A percentile compares a stretch with the other conserved stretches of the same genome.
Conservation (phyloP, 148 eudicot genomes). For the Pharnaceum exiguum region DNA sequence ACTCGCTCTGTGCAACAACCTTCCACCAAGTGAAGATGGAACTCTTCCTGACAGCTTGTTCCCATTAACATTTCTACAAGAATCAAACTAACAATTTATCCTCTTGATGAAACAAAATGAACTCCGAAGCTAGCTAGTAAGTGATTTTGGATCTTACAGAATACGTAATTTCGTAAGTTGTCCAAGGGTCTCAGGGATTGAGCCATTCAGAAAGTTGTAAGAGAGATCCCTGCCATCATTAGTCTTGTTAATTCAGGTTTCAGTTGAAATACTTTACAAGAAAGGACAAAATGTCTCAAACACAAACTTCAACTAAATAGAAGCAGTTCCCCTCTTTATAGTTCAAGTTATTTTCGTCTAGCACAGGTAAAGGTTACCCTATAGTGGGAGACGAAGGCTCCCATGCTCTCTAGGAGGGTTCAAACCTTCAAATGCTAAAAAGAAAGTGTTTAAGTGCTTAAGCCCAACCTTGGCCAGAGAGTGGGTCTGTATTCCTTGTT, state of each 20-base stretch:
- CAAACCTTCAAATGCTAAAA: too few relatives aligned
- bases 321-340: too few relatives aligned
- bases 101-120: background rate
- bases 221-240: constrained; percentile 80
- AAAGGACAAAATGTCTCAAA: background rate
- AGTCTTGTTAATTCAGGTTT: background rate
- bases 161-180: constrained; percentile 54
- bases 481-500: too few relatives aligned
- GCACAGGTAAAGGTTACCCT: too few relatives aligned
- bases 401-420: too few relatives aligned
- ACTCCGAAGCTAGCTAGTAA: background rate
- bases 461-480: too few relatives aligned
- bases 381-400: too few relatives aligned
- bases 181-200: constrained; percentile 91
- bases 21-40: constrained; percentile 78
- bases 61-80: constrained; percentile 76
- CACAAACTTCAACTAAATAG: background rate
- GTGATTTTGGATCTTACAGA: constrained; percentile 50
- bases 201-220: constrained; percentile 80
- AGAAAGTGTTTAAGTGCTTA: too few relatives aligned
- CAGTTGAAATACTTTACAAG: background rate
- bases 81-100: constrained; percentile 6
- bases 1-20: constrained; percentile 91
- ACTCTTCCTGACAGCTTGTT: constrained; percentile 88
- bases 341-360: too few relatives aligned